Evolutionary conservation across 495 filamentous ascomycete genomes (phyloP).

Genomic region (Aspergillus sclerotioniger): DNA sequence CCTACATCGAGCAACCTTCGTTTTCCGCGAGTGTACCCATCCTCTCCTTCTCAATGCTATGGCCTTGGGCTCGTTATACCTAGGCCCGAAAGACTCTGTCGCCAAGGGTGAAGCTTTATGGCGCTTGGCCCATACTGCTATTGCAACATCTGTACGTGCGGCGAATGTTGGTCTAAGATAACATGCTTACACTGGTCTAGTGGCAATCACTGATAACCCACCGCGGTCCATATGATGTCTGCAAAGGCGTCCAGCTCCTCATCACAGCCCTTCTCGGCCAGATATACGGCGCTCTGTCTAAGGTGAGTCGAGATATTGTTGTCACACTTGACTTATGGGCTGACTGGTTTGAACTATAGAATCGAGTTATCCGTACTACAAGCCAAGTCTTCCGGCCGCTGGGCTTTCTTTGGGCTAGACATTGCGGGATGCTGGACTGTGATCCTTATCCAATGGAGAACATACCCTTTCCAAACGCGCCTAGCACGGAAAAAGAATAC

Average conservation of each 20-base stretch:
- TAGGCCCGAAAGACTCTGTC: conserved; percentile 46
- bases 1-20: conserved; percentile 47
- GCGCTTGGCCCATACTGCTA: conserved; percentile 47
- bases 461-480: conserved; percentile 33
- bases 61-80: conserved; percentile 49
- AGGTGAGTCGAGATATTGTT: conserved; percentile 20
- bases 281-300: conserved; percentile 47
- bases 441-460: conserved; percentile 37
- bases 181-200: conserved; percentile 13
- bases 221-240: conserved; percentile 44
- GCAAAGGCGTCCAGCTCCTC: conserved; percentile 47
- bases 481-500: conserved; percentile 36
- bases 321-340: neutral
- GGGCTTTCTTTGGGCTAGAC: conserved; percentile 50
- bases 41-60: conserved; percentile 48
- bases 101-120: conserved; percentile 48
- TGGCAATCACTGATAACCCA: conserved; percentile 51
- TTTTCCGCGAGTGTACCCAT: conserved; percentile 49
- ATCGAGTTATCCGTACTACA: conserved; percentile 43
- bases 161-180: neutral
- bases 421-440: conserved; percentile 46
- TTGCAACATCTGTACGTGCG: conserved; percentile 42
- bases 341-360: conserved; percentile 20
- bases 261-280: conserved; percentile 47
- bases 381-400: conserved; percentile 49